Conservation (phyloP, 176 grass and related monocot genomes). For the Miscanthus lutarioriparius region DNA sequence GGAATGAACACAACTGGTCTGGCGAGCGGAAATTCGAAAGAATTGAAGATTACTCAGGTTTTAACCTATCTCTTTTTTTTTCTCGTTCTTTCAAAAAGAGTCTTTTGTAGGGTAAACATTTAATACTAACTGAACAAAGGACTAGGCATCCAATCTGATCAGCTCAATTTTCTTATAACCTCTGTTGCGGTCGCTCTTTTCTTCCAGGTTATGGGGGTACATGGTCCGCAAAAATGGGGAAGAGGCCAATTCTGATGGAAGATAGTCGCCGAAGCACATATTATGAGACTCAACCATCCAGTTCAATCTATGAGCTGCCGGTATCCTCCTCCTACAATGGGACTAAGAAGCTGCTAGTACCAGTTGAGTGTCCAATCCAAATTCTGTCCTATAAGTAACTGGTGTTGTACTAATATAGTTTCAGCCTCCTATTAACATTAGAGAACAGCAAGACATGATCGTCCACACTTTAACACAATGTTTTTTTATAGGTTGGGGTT, state of each 20-base stretch:
- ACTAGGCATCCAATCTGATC: not conserved
- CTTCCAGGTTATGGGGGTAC: constrained; percentile 55
- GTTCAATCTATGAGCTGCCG: constrained; percentile 54
- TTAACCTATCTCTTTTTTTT: not conserved
- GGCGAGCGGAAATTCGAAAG: constrained; percentile 49
- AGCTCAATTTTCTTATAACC: not conserved
- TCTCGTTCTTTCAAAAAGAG: not conserved
- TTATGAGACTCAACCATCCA: constrained; percentile 50
- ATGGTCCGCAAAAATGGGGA: constrained; percentile 54
- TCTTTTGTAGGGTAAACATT: constrained; percentile 15
- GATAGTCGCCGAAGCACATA: constrained; percentile 79
- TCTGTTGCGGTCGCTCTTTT: not conserved
- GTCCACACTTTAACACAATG: constrained; percentile 28
- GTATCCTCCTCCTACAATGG: constrained; percentile 55
- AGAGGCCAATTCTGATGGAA: constrained; percentile 61
- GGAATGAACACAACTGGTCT: constrained; percentile 55
- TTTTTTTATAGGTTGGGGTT: constrained; percentile 67
- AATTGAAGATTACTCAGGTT: constrained; percentile 78
- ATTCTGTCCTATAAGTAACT: constrained; percentile 6
- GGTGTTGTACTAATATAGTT: constrained; percentile 9
- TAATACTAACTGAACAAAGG: not conserved
- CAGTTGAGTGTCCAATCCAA: constrained; percentile 54
- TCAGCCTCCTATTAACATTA: not conserved
- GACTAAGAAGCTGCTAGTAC: constrained; percentile 69
- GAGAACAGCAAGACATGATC: constrained; percentile 15